Base-by-base conservation (phyloP, 2,329 filamentous ascomycete species). In the Monilinia laxa region DNA sequence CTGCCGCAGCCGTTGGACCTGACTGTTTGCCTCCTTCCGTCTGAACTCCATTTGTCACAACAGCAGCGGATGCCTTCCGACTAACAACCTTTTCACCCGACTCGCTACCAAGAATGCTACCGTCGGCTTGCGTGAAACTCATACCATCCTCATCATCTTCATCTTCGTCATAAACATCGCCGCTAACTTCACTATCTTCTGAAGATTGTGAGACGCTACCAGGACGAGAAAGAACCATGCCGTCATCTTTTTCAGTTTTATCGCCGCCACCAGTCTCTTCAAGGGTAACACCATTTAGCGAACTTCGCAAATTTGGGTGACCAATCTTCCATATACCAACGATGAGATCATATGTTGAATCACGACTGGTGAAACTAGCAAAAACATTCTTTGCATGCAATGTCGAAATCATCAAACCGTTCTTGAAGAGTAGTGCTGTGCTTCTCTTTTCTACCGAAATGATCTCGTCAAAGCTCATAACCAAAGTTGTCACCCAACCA, bases 271-370 rank as follows among this genome's bases (percentile, higher is more conserved):
- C 90, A 0, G 87, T 89, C 69, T 92, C 88, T 70, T 93, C 91
- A 3, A 97, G 83, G 16, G 87, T 85, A 14, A 96, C 92, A 3
- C 95, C 94, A 70, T 97, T 97, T 3, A 97, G 81, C 4, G 92
- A 96, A 76, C 93, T 97, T 77, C 92, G 92, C 40, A 99, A 80
- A 65, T 92, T 92, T 2, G 95, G 94, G 76, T 99, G 95, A 20
- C 92, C 95, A 40, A 97, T 90, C 77, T 97, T 97, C 95, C 95
- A 99, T 67, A 99, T 98, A 68, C 96, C 96, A 71, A 99, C 90
- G 76, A 99, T 93, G 56, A 99, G 81, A 76, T 99, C 96, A 75
- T 98, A 99, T 0, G 96, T 98, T 3, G 93, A 92, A 78, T 99
- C 95, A 76, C 95, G 86, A 74, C 92, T 95, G 6, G 97, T 89